phyloP scores from a whole-genome alignment of 352 stramenopile genomes.

The Pythium volutum region DNA sequence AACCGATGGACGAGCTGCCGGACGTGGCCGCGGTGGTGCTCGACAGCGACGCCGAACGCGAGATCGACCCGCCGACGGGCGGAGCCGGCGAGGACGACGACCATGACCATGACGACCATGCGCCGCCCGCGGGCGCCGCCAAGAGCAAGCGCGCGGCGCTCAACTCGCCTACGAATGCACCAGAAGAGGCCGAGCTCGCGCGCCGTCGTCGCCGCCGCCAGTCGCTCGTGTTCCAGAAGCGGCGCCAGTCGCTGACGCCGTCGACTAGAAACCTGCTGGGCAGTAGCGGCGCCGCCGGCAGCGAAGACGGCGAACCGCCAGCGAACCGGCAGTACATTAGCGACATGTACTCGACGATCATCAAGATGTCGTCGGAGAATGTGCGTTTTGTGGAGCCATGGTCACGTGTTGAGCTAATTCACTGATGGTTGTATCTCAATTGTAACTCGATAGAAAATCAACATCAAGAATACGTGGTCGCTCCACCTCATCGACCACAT shows the following conservation, averaged over 20 bases:
- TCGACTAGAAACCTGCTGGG: conserved; percentile 14
- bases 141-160: conserved; percentile 43
- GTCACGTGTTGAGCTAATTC: background rate
- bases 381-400: conserved; percentile 31
- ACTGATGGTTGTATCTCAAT: background rate
- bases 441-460: conserved; percentile 96
- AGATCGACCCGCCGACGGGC: conserved; percentile 4
- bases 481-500: conserved; percentile 98
- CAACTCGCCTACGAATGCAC: conserved; percentile 29
- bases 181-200: conserved; percentile 69
- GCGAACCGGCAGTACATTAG: conserved; percentile 78
- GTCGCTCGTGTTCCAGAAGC: conserved; percentile 71
- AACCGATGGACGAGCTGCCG: conserved; percentile 27
- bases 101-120: conserved; percentile 8
- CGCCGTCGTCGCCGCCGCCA: conserved; percentile 53
- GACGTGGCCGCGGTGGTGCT: conserved; percentile 1
- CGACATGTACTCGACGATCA: conserved; percentile 91
- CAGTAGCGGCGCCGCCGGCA: background rate
- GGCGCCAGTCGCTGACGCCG: conserved; percentile 63
- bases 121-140: conserved; percentile 6
- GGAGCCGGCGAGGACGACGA: conserved; percentile 10
- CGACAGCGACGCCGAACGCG: conserved; percentile 1
- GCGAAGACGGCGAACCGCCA: conserved; percentile 11
- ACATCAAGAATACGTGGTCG: conserved; percentile 96
- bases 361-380: conserved; percentile 92